These are phyloP conservation scores for Thielaviopsis euricoi DNA, from an alignment of 2,329 filamentous ascomycete genomes.

Conservation along the genomic window DNA sequence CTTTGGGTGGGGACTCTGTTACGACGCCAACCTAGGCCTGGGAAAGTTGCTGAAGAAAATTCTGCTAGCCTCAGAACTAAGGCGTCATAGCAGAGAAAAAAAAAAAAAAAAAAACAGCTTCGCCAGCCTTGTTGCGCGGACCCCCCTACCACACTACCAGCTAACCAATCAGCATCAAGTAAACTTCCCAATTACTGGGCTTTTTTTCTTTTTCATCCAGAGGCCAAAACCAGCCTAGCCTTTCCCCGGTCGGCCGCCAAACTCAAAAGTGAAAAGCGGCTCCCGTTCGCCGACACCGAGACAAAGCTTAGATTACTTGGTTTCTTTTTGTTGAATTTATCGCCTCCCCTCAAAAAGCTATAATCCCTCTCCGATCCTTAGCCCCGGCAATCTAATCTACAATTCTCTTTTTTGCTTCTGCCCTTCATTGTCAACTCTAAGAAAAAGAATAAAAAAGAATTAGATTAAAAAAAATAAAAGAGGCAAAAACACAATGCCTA, in stretches of 20 bases:
- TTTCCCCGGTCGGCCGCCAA: neutral
- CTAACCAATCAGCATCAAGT: neutral
- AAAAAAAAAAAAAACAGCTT: neutral
- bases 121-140: neutral
- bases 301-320: neutral
- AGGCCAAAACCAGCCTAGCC: neutral
- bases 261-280: neutral
- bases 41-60: neutral
- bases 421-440: neutral
- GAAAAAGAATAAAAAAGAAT: conserved; percentile 12
- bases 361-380: neutral
- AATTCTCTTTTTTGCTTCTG: neutral
- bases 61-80: neutral
- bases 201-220: no score
- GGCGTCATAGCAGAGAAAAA: neutral
- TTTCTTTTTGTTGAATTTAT: neutral
- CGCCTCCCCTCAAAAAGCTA: neutral
- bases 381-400: neutral
- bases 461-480: neutral
- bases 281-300: neutral
- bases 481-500: conserved; percentile 50
- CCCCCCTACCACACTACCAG: neutral
- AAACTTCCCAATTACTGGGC: neutral
- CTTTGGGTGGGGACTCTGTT: neutral
- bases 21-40: no score